Evolutionary conservation across 495 filamentous ascomycete species (phyloP), one percentile per base, ranked within the genome.

Genomic region (Penicillium verhagenii): DNA sequence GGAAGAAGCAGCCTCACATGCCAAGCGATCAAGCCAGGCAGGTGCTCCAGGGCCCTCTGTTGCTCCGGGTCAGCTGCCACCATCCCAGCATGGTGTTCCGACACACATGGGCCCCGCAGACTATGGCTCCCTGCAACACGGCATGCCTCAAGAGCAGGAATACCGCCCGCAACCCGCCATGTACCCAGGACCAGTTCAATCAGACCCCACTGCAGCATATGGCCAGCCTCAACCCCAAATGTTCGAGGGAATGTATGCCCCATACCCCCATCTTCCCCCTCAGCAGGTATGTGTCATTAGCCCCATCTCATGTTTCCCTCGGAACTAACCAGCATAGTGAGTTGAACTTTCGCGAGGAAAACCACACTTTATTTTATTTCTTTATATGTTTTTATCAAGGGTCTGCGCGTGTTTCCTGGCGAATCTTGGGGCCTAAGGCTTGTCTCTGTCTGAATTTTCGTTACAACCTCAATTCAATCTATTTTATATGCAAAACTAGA

Each of bases 161-260:
- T 92, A 94, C 61, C 86, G 91, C 58, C 82, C 82, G 46, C 83
- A 83, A 62, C 85, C 81, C 37, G 75, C 78, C 44, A 91, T 96
- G 82, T 97, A 96, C 70, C 77, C 84, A 10, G 82, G 82, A 13
- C 84, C 90, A 46, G 88, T 91, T 26, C 90, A 88, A 58, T 75
- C 83, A 21, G 86, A 87, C 44, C 86, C 86, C 6, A 76, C 82
- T 28, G 80, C 80, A 35, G 78, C 82, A 23, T 92, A 93, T 67
- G 87, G 83, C 37, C 87, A 92, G 50, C 83, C 85, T 35, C 86
- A 85, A 61, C 79, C 83, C 39, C 85, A 84, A 60, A 94, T 96
- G 82, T 96, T 93, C 66, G 89, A 92, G 58, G 80, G 78, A 48
- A 96, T 97, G 80, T 97, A 97, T 73, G 71, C 82, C 72, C 70